Evolutionary conservation across 2,329 filamentous ascomycete genomes (phyloP).

Genomic region (Cladosporium sp.): DNA sequence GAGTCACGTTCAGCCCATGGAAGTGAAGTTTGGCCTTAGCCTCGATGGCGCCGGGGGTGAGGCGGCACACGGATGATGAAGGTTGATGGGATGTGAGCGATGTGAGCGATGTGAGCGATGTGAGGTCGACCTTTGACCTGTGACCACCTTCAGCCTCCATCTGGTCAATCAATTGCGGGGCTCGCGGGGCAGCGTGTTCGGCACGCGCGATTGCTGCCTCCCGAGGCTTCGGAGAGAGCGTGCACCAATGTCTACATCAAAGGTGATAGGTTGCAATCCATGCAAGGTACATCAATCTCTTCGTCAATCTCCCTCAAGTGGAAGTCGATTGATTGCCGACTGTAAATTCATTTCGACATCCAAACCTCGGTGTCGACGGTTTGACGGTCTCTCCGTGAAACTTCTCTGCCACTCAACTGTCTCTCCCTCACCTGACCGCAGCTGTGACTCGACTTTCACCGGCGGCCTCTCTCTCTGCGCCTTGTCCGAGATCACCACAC

Average conservation of each 20-base stretch:
- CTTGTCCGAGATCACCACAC: not conserved
- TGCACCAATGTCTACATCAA: not conserved
- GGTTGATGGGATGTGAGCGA: not conserved
- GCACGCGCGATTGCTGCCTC: not conserved
- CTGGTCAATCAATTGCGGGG: not conserved
- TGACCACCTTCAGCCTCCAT: not conserved
- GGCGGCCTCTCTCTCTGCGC: constrained; percentile 6
- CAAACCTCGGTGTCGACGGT: not conserved
- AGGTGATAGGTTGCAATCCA: not conserved
- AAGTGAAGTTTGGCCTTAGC: constrained; percentile 3
- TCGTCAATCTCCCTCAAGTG: not conserved
- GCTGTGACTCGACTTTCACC: not conserved
- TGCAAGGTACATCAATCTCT: not conserved
- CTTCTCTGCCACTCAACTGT: not conserved
- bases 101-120: not conserved
- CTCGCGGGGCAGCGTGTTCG: not conserved
- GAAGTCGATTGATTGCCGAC: not conserved
- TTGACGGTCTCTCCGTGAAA: not conserved
- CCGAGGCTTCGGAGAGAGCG: not conserved
- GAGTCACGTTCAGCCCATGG: constrained; percentile 3
- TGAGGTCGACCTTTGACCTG: not conserved
- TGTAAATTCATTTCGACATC: too few relatives aligned
- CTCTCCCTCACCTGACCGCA: not conserved
- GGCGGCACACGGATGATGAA: not conserved
- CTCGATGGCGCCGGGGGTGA: not conserved